A percentile compares a stretch with the other conserved stretches of the same genome.
phyloP scores from a whole-genome alignment of 2,329 filamentous ascomycete genomes.

The Cladosporium sp. region DNA sequence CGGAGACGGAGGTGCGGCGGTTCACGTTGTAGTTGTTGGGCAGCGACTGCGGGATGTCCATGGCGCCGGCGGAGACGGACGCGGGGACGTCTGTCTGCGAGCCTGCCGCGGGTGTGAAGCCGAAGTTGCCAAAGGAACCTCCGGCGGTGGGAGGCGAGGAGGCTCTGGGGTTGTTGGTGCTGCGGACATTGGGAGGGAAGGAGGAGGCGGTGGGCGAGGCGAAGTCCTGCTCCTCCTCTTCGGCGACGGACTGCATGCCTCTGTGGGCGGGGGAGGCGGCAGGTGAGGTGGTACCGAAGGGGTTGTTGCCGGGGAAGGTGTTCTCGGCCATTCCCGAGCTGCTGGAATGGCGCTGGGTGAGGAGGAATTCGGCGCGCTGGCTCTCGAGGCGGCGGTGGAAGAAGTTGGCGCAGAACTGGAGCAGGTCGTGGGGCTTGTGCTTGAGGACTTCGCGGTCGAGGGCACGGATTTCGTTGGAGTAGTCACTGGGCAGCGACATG shows the following conservation, averaged over 20 bases:
- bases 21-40: slow-evolving; percentile 91
- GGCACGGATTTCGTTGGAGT: slow-evolving; percentile 57
- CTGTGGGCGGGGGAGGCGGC: slow-evolving; percentile 19
- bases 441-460: slow-evolving; percentile 57
- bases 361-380: slow-evolving; percentile 54
- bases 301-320: slow-evolving; percentile 72
- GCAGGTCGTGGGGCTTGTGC: slow-evolving; percentile 55
- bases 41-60: slow-evolving; percentile 59
- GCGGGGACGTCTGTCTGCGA: slow-evolving; percentile 27
- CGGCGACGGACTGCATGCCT: slow-evolving; percentile 59
- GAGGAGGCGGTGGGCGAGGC: slow-evolving; percentile 61
- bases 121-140: slow-evolving; percentile 31
- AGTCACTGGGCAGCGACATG: slow-evolving; percentile 45
- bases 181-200: slow-evolving; percentile 38
- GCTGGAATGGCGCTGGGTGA: slow-evolving; percentile 43
- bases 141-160: slow-evolving; percentile 35
- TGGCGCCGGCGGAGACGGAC: slow-evolving; percentile 39
- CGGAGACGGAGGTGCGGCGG: slow-evolving; percentile 90
- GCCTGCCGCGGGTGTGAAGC: slow-evolving; percentile 20
- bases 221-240: slow-evolving; percentile 77
- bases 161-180: slow-evolving; percentile 28
- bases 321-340: slow-evolving; percentile 60
- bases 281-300: slow-evolving; percentile 52
- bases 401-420: slow-evolving; percentile 66
- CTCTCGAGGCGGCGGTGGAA: slow-evolving; percentile 59